Base-by-base conservation (phyloP, 2,329 filamentous ascomycete species). In the Cephalotrichum gorgonifer region DNA sequence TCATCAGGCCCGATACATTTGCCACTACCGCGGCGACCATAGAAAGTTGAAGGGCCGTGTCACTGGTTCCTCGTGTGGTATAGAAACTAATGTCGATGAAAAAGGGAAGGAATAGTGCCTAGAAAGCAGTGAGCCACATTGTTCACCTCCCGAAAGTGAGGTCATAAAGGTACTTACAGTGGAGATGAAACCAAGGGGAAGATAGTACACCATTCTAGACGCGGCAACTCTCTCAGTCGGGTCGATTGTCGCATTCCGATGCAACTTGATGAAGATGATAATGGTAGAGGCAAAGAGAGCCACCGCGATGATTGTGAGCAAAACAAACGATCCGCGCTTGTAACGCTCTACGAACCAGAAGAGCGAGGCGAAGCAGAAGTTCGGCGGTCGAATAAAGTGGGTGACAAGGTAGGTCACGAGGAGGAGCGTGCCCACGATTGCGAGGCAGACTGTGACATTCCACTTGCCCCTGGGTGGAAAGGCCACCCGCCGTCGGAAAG, bases 161-260 rank as follows among this genome's bases (percentile, higher is more conserved):
- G n/a, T 20, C 2, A n/a, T 30, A 25, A 15, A 31, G 14, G 17
- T 22, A 66, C 75, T 64, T 57, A 85, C 81, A 59, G 74, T 78
- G 49, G 73, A 79, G 44, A 76, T 62, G 49, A 79, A 65, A 15
- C 72, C 78, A 47, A 83, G 60, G 2, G 73, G 62, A 53, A 85
- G 67, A 58, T 83, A 86, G 60, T 83, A 86, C 11, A 84, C 77
- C 79, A 86, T 85, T 52, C 79, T 72, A 6, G 82, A 85, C 4
- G 83, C 82, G 30, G 78, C 71, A 50, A 80, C 73, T 43, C 83
- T 70, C 60, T 86, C 79, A 15, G 73, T 69, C 20, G 73, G 67
- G 35, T 81, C 78, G 46, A 85, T 71, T 15, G 70, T 68, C 14
- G 71, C 64, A 51, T 72, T 74, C 30, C 71, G 72, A 54, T 73